Evolutionary conservation across 257 asterid genomes (phyloP), one percentile per base, ranked within the genome.

Genomic region (Gardenia jasminoides): DNA sequence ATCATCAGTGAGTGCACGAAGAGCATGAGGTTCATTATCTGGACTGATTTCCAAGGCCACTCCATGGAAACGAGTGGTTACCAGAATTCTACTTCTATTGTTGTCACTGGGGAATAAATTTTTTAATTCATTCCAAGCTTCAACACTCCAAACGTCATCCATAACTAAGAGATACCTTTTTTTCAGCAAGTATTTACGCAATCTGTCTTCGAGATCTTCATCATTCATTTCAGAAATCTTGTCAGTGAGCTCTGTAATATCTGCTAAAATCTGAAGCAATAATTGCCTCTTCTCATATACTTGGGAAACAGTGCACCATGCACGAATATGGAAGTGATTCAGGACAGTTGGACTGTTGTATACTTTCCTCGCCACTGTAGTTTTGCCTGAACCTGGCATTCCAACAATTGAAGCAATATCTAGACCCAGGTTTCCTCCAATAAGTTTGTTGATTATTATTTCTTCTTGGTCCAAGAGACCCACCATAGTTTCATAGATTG

Each of bases 121-220:
- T 19, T 46, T 58, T 26, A 69, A 58, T 17, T 41, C 80, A 8
- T 75, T 66, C 56, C 72, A 81, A 30, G 33, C 72, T 20, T 30
- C 36, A 8, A 8, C 68, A 33, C 33, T 24, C 80, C 67, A 76
- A 61, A 81, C 26, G 59, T 81, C 81, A 24, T 81, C 79, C 68
- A 81, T 17, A 0, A 81, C 75, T 36, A 81, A 71, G 28, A 36
- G 39, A 36, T 36, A 36, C 39, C 39, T 36, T 1, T 36, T 36
- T 36, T 3, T 36, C 39, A 36, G 77, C 39, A 81, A 70, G 7
- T 59, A 20, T 30, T 33, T 62, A 9, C n/a, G 44, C 47, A 77
- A 79, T 13, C 7, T 26, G 54, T 10, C 20, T 4, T 54, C 69
- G 43, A 76, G 13, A 65, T 47, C 50, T 1, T 50, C 12, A 52